Evolutionary conservation across 306 rosid species (phyloP).

Genomic region (Vigna hirtella): DNA sequence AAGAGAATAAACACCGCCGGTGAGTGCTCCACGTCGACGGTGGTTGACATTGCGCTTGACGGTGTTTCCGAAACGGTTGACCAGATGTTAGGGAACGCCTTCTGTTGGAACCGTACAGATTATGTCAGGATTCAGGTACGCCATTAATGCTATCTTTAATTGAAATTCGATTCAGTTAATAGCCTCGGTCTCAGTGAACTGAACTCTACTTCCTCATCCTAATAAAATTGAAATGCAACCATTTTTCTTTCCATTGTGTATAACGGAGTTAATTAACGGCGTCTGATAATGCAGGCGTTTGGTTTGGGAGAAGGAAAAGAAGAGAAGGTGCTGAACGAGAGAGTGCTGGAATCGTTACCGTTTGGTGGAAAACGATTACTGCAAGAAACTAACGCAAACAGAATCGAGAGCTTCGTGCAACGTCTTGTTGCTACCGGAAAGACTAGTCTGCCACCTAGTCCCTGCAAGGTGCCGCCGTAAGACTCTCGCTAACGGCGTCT

Average conservation of each 20-base stretch:
- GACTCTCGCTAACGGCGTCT: conserved; percentile 50
- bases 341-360: conserved; percentile 82
- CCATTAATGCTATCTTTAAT: conserved; percentile 38
- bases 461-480: conserved; percentile 80
- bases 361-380: conserved; percentile 97
- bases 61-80: conserved; percentile 96
- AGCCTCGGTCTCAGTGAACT: conserved; percentile 29
- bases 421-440: conserved; percentile 86
- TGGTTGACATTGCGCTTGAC: conserved; percentile 83
- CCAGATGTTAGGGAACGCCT: conserved; percentile 95
- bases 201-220: background rate
- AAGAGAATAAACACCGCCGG: conserved; percentile 45
- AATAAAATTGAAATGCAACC: background rate
- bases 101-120: conserved; percentile 92
- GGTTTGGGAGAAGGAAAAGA: conserved; percentile 52
- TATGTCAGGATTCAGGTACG: conserved; percentile 95
- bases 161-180: background rate
- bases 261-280: conserved; percentile 17
- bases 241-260: background rate
- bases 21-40: conserved; percentile 66
- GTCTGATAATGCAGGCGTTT: conserved; percentile 62
- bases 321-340: conserved; percentile 69
- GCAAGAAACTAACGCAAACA: conserved; percentile 82
- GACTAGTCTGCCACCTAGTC: conserved; percentile 85
- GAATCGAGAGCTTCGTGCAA: conserved; percentile 79